Conservation (phyloP, 306 rosid species). For the Fragaria vesca region DNA sequence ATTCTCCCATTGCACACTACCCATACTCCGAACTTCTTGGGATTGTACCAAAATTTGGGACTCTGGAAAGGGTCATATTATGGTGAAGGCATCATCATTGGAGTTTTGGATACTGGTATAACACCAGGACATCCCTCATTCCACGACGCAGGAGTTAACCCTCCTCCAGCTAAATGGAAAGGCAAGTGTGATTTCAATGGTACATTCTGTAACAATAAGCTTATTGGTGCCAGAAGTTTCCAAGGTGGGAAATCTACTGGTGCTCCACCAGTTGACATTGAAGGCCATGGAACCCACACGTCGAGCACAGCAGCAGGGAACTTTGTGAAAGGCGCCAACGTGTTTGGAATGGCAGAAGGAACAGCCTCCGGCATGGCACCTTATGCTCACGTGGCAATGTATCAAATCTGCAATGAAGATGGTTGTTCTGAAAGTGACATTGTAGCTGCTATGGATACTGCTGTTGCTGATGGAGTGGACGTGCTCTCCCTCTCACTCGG, state of each 20-base stretch:
- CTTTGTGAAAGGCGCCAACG: conserved; percentile 42
- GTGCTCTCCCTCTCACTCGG: conserved; percentile 62
- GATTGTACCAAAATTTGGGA: conserved; percentile 43
- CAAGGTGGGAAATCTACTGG: neutral
- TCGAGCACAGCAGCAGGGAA: conserved; percentile 59
- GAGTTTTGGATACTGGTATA: conserved; percentile 61
- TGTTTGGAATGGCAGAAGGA: conserved; percentile 61
- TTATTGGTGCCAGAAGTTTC: conserved; percentile 60
- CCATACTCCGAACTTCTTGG: conserved; percentile 54
- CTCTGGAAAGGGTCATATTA: conserved; percentile 54
- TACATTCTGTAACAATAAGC: conserved; percentile 55
- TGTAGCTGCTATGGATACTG: conserved; percentile 32
- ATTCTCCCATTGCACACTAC: conserved; percentile 51
- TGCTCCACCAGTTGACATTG: conserved; percentile 42
- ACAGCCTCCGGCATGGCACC: conserved; percentile 72
- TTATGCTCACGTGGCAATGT: conserved; percentile 62
- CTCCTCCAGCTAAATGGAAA: conserved; percentile 73
- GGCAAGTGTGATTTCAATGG: conserved; percentile 54
- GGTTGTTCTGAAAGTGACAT: conserved; percentile 26
- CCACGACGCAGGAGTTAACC: conserved; percentile 47
- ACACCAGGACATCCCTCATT: conserved; percentile 61
- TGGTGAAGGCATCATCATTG: conserved; percentile 66
- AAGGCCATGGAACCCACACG: conserved; percentile 65
- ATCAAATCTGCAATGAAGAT: conserved; percentile 20
- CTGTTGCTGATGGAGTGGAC: conserved; percentile 51